Evolutionary conservation across 2,329 filamentous ascomycete genomes (phyloP), one percentile per base, ranked within the genome.

Genomic region (Penicillium sp.): DNA sequence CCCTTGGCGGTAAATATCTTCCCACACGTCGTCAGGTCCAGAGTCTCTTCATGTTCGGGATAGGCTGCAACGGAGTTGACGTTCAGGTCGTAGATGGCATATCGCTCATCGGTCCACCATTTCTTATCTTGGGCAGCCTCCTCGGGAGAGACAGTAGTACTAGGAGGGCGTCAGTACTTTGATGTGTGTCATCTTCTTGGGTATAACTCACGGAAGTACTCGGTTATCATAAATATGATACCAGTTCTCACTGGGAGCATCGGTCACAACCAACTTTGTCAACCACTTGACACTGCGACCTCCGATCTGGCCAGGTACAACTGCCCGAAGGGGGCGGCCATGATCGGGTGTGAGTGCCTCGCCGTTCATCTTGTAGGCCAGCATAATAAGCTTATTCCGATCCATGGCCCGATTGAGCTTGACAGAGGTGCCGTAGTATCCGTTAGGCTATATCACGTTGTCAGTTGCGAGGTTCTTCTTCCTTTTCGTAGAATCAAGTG

Each of bases 151-250:
- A 97, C 83, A 84, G 88, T 93, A 0, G 92, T 96, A 6, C 81
- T 83, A 6, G 4, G 3, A 10, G 35, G 6, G 62, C 19, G 62
- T 63, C 26, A 65, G 62, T 58, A 8, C 8, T 13, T 7, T 4
- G 10, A 30, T 16, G n/a, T 3, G 0, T 10, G n/a, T 14, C 1
- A 22, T 30, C 8, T 5, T 19, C 26, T 30, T 19, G 14, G 19
- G 16, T 2, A 43, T 8, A 11, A 77, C 80, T 71, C 69, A 83
- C 66, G 93, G 93, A 42, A 97, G 79, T 1, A 97, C 92, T 60
- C 92, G 83, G 73, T 97, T 97, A 75, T 97, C 93, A 76, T 95
- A 93, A 64, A 96, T 92, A 75, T 97, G 93, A 70, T 97, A 97
- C 92, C 92, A 96, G 72, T 96, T 97, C 64, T 94, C 89, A 72